These are phyloP conservation scores for Dactylonectria macrodidyma DNA, from an alignment of 2,329 filamentous ascomycete genomes.

Conservation along the genomic window DNA sequence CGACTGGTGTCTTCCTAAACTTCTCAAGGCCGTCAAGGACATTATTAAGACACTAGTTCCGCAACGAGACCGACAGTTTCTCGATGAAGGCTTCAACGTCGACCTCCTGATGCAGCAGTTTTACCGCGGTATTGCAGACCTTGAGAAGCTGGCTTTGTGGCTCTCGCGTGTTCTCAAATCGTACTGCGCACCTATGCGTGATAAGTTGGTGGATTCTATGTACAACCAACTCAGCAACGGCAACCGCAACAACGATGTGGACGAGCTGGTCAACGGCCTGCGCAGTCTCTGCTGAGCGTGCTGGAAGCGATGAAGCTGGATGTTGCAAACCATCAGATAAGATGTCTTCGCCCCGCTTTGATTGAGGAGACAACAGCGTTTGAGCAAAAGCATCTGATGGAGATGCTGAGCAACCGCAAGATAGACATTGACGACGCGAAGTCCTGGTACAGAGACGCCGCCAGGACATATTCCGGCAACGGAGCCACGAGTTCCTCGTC, in stretches of 20 bases:
- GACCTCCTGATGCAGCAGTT: constrained; percentile 94
- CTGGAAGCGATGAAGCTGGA: constrained; percentile 98
- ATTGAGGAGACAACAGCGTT: constrained; percentile 95
- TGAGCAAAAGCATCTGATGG: constrained; percentile 88
- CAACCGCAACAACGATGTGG: constrained; percentile 78
- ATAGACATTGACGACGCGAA: constrained; percentile 72
- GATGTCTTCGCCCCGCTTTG: constrained; percentile 85
- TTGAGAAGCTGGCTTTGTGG: constrained; percentile 88
- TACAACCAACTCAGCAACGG: constrained; percentile 83
- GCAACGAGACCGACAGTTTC: constrained; percentile 82
- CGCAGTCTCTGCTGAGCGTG: constrained; percentile 86
- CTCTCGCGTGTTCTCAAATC: constrained; percentile 88
- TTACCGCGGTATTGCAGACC: constrained; percentile 85
- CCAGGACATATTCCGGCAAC: constrained; percentile 54
- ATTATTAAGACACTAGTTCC: constrained; percentile 93
- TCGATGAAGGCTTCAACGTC: constrained; percentile 89
- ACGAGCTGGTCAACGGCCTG: constrained; percentile 83
- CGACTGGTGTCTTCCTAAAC: constrained; percentile 78
- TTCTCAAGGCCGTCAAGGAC: constrained; percentile 87
- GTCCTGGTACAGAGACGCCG: constrained; percentile 74
- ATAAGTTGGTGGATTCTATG: constrained; percentile 93
- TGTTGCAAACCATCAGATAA: constrained; percentile 96
- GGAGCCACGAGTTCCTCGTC: constrained; percentile 55
- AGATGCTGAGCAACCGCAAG: constrained; percentile 78
- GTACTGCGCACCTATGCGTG: constrained; percentile 96